Evolutionary conservation across 2,329 filamentous ascomycete species (phyloP).

Genomic region (Botrytis cinerea): DNA sequence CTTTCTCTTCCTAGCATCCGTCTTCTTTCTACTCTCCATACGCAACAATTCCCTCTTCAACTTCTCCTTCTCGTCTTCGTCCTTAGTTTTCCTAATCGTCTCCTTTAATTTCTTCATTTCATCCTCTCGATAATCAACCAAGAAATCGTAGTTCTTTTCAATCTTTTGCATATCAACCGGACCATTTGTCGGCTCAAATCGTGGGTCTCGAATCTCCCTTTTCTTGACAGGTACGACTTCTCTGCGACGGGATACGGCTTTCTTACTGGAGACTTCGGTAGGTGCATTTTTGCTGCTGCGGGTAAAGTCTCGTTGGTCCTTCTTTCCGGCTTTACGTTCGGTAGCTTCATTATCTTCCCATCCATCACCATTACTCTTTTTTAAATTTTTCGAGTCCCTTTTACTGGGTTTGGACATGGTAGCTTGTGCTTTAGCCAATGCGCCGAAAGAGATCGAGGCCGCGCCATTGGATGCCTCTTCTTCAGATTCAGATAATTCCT

Average conservation of each 20-base stretch:
- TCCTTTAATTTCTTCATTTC: constrained; percentile 76
- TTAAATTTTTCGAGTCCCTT: constrained; percentile 40
- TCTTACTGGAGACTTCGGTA: constrained; percentile 77
- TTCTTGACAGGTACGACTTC: constrained; percentile 67
- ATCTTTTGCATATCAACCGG: constrained; percentile 58
- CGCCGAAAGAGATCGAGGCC: constrained; percentile 78
- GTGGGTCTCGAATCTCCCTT: constrained; percentile 71
- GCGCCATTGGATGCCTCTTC: constrained; percentile 38
- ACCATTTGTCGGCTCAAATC: constrained; percentile 72
- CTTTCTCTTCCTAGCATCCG: constrained; percentile 68
- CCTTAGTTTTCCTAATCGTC: constrained; percentile 69
- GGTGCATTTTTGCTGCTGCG: constrained; percentile 87
- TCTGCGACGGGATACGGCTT: constrained; percentile 78
- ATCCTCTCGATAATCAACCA: constrained; percentile 80
- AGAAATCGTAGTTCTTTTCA: constrained; percentile 78
- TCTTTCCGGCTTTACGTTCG: constrained; percentile 46
- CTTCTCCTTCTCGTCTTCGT: constrained; percentile 63
- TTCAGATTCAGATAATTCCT: constrained; percentile 30
- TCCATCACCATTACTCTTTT: constrained; percentile 44
- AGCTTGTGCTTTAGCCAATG: constrained; percentile 83
- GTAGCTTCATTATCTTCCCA: constrained; percentile 46
- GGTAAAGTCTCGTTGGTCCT: constrained; percentile 46
- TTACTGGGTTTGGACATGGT: constrained; percentile 50
- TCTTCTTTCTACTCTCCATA: constrained; percentile 76
- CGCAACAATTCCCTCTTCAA: constrained; percentile 74